phyloP scores from a whole-genome alignment of 2,329 filamentous ascomycete species.

The Xylariaceae sp. region DNA sequence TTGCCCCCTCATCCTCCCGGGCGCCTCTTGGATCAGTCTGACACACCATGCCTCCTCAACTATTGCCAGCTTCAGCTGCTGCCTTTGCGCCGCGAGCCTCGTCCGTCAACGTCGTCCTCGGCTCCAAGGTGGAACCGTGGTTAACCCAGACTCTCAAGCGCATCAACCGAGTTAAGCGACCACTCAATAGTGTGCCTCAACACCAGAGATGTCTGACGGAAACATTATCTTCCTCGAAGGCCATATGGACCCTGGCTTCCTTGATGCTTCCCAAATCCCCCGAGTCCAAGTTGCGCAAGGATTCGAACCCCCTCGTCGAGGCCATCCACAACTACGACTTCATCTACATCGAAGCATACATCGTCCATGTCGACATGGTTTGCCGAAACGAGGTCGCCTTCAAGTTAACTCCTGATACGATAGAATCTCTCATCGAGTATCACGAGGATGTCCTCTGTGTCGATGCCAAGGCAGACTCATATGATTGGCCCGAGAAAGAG shows the following conservation, averaged over 20 bases:
- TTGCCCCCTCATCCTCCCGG: neutral
- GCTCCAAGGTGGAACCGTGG: slow-evolving; percentile 91
- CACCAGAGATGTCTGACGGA: slow-evolving; percentile 94
- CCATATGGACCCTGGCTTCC: slow-evolving; percentile 91
- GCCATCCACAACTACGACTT: slow-evolving; percentile 90
- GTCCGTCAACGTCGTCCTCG: slow-evolving; percentile 90
- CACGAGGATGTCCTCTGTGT: slow-evolving; percentile 94
- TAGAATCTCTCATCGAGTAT: slow-evolving; percentile 87
- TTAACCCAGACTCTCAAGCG: slow-evolving; percentile 94
- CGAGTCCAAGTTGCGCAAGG: slow-evolving; percentile 75
- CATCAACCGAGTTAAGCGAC: slow-evolving; percentile 93
- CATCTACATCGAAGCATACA: slow-evolving; percentile 91
- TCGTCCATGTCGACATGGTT: slow-evolving; percentile 99
- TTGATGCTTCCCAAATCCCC: slow-evolving; percentile 89
- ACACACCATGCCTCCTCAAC: slow-evolving; percentile 76
- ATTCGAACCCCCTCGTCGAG: slow-evolving; percentile 77
- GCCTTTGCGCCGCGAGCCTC: slow-evolving; percentile 89
- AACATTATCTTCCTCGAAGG: slow-evolving; percentile 80
- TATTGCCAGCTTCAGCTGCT: slow-evolving; percentile 90
- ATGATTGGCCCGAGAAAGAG: slow-evolving; percentile 96
- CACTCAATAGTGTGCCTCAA: slow-evolving; percentile 92
- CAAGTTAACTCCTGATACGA: slow-evolving; percentile 93
- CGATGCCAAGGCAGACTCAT: slow-evolving; percentile 81
- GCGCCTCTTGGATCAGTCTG: neutral
- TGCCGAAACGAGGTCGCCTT: slow-evolving; percentile 95